Evolutionary conservation across 352 stramenopile species (phyloP).

Genomic region (Globisporangium polare): DNA sequence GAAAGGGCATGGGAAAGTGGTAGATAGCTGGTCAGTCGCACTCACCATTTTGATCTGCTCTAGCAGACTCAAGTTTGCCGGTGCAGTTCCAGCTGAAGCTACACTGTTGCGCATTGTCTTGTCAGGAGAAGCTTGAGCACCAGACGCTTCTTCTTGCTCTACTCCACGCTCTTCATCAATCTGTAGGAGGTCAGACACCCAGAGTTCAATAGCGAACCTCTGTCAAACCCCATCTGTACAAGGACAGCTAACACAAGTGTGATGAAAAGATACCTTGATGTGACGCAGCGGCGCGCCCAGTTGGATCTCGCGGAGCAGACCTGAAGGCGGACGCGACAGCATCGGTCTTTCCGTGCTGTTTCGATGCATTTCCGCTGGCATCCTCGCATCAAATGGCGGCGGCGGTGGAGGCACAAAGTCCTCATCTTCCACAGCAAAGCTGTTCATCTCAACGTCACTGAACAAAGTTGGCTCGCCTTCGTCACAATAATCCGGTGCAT

Average conservation of each 20-base stretch:
- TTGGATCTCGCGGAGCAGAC: slow-evolving; percentile 35
- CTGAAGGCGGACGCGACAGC: neutral
- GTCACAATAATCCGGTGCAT: no score
- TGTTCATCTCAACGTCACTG: neutral
- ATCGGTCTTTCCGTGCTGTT: neutral
- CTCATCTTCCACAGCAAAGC: neutral
- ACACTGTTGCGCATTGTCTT: neutral
- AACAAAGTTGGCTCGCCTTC: no score
- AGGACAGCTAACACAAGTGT: no score
- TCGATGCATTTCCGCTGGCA: neutral
- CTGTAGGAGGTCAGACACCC: neutral
- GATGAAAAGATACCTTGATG: neutral
- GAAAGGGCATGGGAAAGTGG: neutral
- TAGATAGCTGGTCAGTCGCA: neutral
- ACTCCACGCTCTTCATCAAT: neutral
- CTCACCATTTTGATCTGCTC: slow-evolving; percentile 47
- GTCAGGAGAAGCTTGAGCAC: neutral
- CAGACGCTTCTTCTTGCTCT: neutral
- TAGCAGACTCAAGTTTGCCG: slow-evolving; percentile 28
- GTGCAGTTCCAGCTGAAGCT: neutral
- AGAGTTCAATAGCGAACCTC: no score
- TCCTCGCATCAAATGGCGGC: neutral
- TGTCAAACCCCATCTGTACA: no score
- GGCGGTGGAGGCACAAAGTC: slow-evolving; percentile 5
- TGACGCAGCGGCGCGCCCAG: slow-evolving; percentile 22